Evolutionary conservation across 2,329 filamentous ascomycete species (phyloP), one percentile per base, ranked within the genome.

Genomic region (Sphaerostilbella broomeana): DNA sequence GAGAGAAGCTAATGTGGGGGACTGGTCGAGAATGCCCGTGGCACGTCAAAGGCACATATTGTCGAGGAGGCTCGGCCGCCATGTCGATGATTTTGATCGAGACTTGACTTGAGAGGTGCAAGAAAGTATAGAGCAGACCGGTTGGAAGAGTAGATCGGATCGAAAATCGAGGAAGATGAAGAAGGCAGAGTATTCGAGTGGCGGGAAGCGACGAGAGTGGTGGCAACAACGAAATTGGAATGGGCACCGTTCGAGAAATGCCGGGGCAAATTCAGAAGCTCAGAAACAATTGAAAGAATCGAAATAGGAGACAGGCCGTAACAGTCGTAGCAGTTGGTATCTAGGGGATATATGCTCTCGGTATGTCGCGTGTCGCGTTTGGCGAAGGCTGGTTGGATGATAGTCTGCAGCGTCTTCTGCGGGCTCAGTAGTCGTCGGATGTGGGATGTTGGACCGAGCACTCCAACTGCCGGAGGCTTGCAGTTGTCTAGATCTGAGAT

Each of bases 21-120:
- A 95, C 88, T 1, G 89, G 89, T 44, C 89, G 80, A 37, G 89
- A 94, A 63, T 95, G 89, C 47, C 89, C 89, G 63, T 95, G 89
- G 63, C 89, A 95, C 50, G 89, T 95, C 60, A 95, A 68, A 41
- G 89, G 89, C 39, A 95, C 87, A 42, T 88, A 86, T 60, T 75
- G 73, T 38, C 72, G 68, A 44, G 61, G 52, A 10, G 46, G 40
- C 47, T 66, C 62, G 11, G 57, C 49, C 44, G 60, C 54, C 61
- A 65, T 65, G 45, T 41, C 29, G 38, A 27, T 26, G 10, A 25
- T 19, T 20, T 20, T 12, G 13, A 13, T n/a, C n/a, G n/a, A n/a
- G n/a, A n/a, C n/a, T n/a, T n/a, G n/a, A n/a, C n/a, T n/a, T n/a
- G n/a, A n/a, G n/a, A n/a, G n/a, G n/a, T n/a, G n/a, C n/a, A n/a